A percentile compares a stretch with the other conserved stretches of the same genome.
These are phyloP conservation scores for Suillus americanus DNA, from an alignment of 768 basidiomycete genomes.

Conservation along the genomic window DNA sequence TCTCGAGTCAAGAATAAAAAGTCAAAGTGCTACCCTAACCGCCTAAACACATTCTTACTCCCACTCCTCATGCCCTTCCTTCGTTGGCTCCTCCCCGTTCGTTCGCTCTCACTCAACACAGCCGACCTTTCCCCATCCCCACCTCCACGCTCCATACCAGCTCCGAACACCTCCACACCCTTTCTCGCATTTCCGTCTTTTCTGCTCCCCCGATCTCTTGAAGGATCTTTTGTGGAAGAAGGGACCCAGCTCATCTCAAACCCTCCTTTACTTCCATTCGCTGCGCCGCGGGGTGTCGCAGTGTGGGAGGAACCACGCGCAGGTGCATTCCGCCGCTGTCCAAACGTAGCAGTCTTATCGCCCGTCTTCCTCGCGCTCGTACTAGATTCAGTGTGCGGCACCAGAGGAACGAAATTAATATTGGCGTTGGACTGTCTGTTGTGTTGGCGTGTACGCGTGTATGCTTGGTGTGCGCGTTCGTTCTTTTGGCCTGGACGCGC, in stretches of 20 bases:
- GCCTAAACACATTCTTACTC: constrained; percentile 80
- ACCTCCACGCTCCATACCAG: constrained; percentile 83
- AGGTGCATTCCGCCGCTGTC: constrained; percentile 45
- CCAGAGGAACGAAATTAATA: constrained; percentile 68
- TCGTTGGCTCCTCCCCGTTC: constrained; percentile 76
- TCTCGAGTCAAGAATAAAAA: background rate
- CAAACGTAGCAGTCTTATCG: constrained; percentile 64
- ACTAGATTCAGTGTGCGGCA: constrained; percentile 37
- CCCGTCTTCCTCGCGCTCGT: constrained; percentile 18
- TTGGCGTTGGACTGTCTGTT: constrained; percentile 43
- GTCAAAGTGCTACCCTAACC: constrained; percentile 11
- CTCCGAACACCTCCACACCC: constrained; percentile 80
- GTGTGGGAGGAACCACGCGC: constrained; percentile 32
- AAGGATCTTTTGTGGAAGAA: constrained; percentile 22
- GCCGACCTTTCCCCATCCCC: constrained; percentile 46
- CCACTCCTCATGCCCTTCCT: constrained; percentile 84
- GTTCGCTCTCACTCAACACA: constrained; percentile 61
- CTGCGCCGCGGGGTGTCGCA: constrained; percentile 12
- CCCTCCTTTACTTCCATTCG: constrained; percentile 44
- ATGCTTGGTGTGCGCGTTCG: constrained; percentile 44
- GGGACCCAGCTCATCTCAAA: constrained; percentile 89
- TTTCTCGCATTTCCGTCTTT: constrained; percentile 39
- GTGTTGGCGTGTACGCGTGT: constrained; percentile 39
- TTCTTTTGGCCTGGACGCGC: constrained; percentile 50
- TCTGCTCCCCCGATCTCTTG: constrained; percentile 21